Percentiles rank a stretch among this genome's conserved stretches.
Conservation (phyloP, 2,329 filamentous ascomycete genomes). For the Sphaerostilbella broomeana region DNA sequence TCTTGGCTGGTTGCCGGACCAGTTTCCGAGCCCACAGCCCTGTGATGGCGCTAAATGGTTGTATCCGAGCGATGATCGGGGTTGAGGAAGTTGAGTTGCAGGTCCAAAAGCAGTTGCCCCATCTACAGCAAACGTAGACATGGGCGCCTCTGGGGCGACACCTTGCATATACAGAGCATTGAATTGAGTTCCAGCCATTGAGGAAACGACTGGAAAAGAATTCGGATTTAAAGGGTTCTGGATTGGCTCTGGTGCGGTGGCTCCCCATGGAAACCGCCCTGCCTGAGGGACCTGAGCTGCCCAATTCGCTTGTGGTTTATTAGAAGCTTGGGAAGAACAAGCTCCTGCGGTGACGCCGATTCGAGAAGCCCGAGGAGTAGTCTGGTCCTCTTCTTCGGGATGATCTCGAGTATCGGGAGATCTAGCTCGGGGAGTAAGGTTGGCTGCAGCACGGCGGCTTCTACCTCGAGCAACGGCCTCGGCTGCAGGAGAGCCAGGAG, state of each 20-base stretch:
- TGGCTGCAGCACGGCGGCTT: constrained; percentile 1
- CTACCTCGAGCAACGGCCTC: constrained; percentile 9
- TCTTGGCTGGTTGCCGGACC: constrained; percentile 5
- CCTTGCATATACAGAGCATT: not conserved
- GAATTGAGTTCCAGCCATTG: not conserved
- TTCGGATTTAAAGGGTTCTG: constrained; percentile 11
- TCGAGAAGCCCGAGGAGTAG: constrained; percentile 8
- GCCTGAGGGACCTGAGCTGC: not conserved
- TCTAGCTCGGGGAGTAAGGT: constrained; percentile 7
- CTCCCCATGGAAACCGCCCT: not conserved
- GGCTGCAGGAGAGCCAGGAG: constrained; percentile 2
- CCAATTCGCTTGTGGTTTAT: not conserved
- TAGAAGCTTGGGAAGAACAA: not conserved
- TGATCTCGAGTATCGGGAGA: constrained; percentile 2
- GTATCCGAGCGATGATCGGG: not conserved
- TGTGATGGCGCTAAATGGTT: not conserved
- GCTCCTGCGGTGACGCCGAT: not conserved
- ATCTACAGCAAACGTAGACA: not conserved
- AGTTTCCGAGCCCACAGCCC: not conserved
- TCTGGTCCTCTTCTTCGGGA: constrained; percentile 7
- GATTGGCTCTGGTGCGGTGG: constrained; percentile 1
- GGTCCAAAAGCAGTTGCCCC: not conserved
- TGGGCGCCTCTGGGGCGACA: not conserved
- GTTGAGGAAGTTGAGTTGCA: not conserved
- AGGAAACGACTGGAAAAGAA: not conserved